phyloP scores from a whole-genome alignment of 2,329 filamentous ascomycete genomes.

The Trichoderma aggressivum region DNA sequence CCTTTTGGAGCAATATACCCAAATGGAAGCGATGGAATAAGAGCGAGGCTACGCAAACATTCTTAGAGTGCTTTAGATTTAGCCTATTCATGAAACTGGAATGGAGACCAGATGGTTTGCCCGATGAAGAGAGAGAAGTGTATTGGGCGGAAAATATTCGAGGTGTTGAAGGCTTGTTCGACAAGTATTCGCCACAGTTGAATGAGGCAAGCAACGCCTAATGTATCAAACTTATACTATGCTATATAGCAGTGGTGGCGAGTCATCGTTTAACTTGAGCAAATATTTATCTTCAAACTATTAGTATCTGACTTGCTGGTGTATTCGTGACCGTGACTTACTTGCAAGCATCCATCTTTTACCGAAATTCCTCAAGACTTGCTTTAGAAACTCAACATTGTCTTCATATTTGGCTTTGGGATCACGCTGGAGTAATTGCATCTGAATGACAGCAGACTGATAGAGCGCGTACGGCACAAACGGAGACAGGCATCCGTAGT shows the following conservation, averaged over 20 bases:
- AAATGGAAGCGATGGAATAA: not conserved
- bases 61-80: not conserved
- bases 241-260: not conserved
- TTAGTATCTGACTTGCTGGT: not conserved
- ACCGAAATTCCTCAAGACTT: not conserved
- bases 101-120: not conserved
- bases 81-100: not conserved
- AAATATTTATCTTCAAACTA: not conserved
- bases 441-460: not conserved
- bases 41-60: not conserved
- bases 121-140: rapidly evolving
- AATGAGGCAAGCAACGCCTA: not conserved
- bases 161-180: not conserved
- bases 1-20: not conserved
- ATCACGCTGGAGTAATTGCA: not conserved
- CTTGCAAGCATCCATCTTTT: not conserved
- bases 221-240: not conserved
- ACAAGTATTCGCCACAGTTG: not conserved
- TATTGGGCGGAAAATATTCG: not conserved
- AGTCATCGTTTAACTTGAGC: not conserved
- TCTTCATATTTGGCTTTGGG: not conserved
- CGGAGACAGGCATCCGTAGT: not conserved
- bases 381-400: not conserved
- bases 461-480: not conserved
- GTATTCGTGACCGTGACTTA: not conserved